Percentiles rank a stretch among this genome's conserved stretches.
phyloP scores from a whole-genome alignment of 2,329 filamentous ascomycete genomes.

The Trichoderma brevicompactum region DNA sequence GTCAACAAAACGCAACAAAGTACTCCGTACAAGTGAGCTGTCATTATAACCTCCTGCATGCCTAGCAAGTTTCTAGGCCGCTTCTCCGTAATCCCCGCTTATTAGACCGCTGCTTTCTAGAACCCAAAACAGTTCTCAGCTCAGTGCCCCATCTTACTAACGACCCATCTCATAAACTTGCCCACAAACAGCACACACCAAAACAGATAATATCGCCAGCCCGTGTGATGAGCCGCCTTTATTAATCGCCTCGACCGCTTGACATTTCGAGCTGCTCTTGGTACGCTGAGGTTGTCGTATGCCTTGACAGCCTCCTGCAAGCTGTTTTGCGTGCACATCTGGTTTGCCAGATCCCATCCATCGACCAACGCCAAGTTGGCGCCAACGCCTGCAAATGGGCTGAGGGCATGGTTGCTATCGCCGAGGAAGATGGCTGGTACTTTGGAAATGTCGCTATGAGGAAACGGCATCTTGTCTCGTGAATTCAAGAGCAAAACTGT shows the following conservation, averaged over 20 bases:
- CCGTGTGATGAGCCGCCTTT: slow-evolving; percentile 28
- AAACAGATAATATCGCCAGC: slow-evolving; percentile 14
- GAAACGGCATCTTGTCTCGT: slow-evolving; percentile 50
- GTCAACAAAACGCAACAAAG: background rate
- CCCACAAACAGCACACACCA: slow-evolving; percentile 33
- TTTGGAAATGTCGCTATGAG: slow-evolving; percentile 38
- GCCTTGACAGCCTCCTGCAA: slow-evolving; percentile 38
- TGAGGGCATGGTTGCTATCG: slow-evolving; percentile 56
- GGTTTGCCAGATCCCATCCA: slow-evolving; percentile 52
- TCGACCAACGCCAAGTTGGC: slow-evolving; percentile 54
- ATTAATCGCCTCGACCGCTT: slow-evolving; percentile 33
- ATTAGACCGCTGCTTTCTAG: background rate
- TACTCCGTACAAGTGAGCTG: background rate
- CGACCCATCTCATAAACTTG: slow-evolving; percentile 33
- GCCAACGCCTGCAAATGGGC: slow-evolving; percentile 54
- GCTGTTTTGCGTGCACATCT: slow-evolving; percentile 39
- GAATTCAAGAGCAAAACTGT: slow-evolving; percentile 44
- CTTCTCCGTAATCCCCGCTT: background rate
- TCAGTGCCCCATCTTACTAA: slow-evolving; percentile 28
- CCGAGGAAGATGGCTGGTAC: slow-evolving; percentile 51
- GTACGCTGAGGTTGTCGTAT: slow-evolving; percentile 43
- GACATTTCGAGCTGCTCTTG: slow-evolving; percentile 37
- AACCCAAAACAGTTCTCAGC: background rate
- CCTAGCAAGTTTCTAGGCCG: background rate
- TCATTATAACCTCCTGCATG: too few relatives aligned